Evolutionary conservation across 305 asterid species (phyloP).

Genomic region (Ilex paraguariensis): DNA sequence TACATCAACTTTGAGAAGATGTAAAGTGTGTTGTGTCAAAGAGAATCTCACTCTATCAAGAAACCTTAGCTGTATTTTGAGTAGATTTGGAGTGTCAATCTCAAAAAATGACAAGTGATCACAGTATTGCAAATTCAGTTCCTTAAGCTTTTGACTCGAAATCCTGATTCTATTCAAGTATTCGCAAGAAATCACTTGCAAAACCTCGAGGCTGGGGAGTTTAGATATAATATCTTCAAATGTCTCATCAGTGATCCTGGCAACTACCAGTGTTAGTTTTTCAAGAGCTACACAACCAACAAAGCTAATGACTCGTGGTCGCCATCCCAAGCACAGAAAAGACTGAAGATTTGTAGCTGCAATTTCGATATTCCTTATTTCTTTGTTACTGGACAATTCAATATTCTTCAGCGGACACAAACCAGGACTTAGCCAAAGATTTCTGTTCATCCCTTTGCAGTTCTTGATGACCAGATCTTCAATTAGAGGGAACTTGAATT

Average conservation of each 20-base stretch:
- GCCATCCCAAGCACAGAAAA: neutral
- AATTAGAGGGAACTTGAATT: constrained; percentile 10
- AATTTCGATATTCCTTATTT: neutral
- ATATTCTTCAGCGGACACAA: constrained; percentile 2
- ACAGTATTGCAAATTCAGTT: constrained; percentile 2
- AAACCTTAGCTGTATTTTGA: too few species aligned
- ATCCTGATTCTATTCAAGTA: neutral
- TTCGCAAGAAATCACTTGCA: neutral
- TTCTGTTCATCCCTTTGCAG: neutral
- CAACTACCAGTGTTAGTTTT: constrained; percentile 2
- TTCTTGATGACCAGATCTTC: constrained; percentile 3
- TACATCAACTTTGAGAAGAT: too few species aligned
- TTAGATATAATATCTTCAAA: neutral
- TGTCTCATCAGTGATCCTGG: neutral
- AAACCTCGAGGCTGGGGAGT: constrained; percentile 2
- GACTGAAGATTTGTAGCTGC: constrained; percentile 2
- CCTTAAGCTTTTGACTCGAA: constrained; percentile 12
- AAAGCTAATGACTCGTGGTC: neutral
- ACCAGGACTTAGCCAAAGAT: neutral
- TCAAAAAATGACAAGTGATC: neutral
- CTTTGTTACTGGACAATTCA: neutral
- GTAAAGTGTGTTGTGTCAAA: too few species aligned
- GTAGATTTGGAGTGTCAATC: constrained; percentile 7
- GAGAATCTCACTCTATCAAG: too few species aligned
- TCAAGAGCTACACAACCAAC: neutral